A percentile compares a stretch with the other conserved stretches of the same genome.
These are phyloP conservation scores for Aspergillus phoenicis DNA, from an alignment of 2,329 filamentous ascomycete genomes.

Conservation along the genomic window DNA sequence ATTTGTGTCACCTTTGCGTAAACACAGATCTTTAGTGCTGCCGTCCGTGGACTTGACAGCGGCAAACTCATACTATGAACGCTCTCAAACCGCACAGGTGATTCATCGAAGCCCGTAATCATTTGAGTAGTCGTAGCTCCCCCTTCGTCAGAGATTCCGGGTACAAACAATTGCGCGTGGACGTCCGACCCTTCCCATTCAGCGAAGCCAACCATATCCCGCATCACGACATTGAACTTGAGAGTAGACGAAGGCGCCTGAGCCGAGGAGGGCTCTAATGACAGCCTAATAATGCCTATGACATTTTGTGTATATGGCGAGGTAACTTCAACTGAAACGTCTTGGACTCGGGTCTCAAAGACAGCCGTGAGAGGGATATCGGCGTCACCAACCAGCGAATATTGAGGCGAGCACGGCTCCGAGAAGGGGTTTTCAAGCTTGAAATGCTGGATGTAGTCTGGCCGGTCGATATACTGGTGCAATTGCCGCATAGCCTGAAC, in stretches of 20 bases:
- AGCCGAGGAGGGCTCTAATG: conserved; percentile 89
- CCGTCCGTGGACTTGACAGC: conserved; percentile 71
- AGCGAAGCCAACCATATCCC: conserved; percentile 89
- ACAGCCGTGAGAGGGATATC: conserved; percentile 91
- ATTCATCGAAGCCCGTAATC: conserved; percentile 91
- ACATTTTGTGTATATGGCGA: conserved; percentile 91
- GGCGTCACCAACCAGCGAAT: conserved; percentile 87
- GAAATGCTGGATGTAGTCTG: conserved; percentile 91
- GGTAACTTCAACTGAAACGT: conserved; percentile 86
- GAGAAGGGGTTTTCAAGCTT: conserved; percentile 91
- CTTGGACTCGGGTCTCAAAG: conserved; percentile 91
- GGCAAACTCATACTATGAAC: conserved; percentile 97
- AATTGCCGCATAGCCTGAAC: conserved; percentile 93
- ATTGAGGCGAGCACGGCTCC: conserved; percentile 87
- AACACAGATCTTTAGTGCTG: conserved; percentile 80
- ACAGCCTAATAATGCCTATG: conserved; percentile 86
- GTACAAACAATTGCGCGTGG: conserved; percentile 94
- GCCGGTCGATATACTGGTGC: conserved; percentile 93
- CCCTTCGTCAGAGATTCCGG: conserved; percentile 83
- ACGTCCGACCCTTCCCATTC: conserved; percentile 95
- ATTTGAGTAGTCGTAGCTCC: conserved; percentile 94
- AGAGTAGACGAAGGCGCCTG: conserved; percentile 88
- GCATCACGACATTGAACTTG: conserved; percentile 99
- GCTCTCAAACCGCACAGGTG: conserved; percentile 89
- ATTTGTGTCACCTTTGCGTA: conserved; percentile 89